A percentile compares a stretch with the other conserved stretches of the same genome.
These are phyloP conservation scores for Boletellus emodensis DNA, from an alignment of 768 basidiomycete genomes.

Conservation along the genomic window DNA sequence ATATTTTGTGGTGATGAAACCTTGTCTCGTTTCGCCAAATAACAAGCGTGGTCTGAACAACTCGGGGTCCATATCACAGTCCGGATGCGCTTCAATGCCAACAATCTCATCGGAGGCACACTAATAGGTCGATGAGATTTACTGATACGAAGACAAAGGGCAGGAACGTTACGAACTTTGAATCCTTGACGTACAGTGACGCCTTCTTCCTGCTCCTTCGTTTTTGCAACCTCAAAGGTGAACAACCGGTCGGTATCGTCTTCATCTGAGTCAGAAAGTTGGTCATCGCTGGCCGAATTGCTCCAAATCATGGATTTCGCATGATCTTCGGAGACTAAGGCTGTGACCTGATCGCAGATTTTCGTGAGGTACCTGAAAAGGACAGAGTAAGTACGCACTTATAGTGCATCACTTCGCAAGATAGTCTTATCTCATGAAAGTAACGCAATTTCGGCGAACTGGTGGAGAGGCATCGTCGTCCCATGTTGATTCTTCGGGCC, in stretches of 20 bases:
- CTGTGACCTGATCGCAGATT: constrained; percentile 50
- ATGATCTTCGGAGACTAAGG: constrained; percentile 47
- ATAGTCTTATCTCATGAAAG: constrained; percentile 52
- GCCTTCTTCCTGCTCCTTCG: constrained; percentile 53
- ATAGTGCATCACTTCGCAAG: not conserved
- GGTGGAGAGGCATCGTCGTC: constrained; percentile 45
- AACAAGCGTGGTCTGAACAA: constrained; percentile 32
- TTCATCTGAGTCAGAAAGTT: constrained; percentile 26
- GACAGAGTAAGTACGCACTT: not conserved
- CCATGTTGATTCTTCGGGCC: constrained; percentile 63
- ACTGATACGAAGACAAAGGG: not conserved
- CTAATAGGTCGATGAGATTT: not conserved
- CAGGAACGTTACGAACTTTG: constrained; percentile 27
- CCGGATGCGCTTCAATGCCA: constrained; percentile 15
- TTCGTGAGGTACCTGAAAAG: constrained; percentile 52
- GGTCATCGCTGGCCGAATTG: constrained; percentile 27
- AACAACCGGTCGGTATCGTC: constrained; percentile 50
- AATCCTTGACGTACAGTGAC: constrained; percentile 45
- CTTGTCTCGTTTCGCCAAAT: constrained; percentile 42
- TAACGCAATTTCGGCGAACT: constrained; percentile 48
- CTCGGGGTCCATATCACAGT: constrained; percentile 17
- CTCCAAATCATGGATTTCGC: constrained; percentile 43
- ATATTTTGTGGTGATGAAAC: constrained; percentile 33
- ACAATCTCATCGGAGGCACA: constrained; percentile 18
- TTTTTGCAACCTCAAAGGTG: constrained; percentile 54